phyloP scores from a whole-genome alignment of 495 filamentous ascomycete species.

The Aspergillus affinis region DNA sequence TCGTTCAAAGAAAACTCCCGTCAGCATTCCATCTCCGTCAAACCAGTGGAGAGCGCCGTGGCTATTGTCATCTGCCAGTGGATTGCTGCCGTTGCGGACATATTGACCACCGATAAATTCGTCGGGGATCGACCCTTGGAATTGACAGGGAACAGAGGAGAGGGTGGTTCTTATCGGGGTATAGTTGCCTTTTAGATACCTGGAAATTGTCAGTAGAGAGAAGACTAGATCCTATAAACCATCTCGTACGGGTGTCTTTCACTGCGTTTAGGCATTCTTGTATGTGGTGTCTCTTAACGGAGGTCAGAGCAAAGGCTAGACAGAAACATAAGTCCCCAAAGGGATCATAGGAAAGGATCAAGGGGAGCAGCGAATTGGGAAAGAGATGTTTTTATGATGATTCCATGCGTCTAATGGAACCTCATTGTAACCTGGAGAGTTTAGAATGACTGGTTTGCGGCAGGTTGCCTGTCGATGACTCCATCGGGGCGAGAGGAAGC shows the following conservation, averaged over 20 bases:
- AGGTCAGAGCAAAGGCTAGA: too few species aligned
- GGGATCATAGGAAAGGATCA: too few species aligned
- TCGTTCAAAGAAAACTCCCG: constrained; percentile 57
- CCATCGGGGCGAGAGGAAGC: too few species aligned
- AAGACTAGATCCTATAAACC: not conserved
- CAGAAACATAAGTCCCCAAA: too few species aligned
- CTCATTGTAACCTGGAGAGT: too few species aligned
- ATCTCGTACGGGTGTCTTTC: not conserved
- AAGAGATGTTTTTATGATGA: too few species aligned
- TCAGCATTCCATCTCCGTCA: constrained; percentile 71
- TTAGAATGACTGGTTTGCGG: too few species aligned
- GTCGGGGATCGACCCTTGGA: constrained; percentile 53
- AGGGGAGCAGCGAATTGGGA: too few species aligned
- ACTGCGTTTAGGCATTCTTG: not conserved
- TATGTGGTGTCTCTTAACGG: too few species aligned
- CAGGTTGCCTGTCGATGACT: too few species aligned
- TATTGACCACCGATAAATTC: constrained; percentile 65
- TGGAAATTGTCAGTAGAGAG: constrained; percentile 9
- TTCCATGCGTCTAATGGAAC: too few species aligned
- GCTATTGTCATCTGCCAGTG: constrained; percentile 55
- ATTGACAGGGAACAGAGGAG: constrained; percentile 48
- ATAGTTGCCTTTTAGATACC: constrained; percentile 62
- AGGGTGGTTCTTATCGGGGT: constrained; percentile 55
- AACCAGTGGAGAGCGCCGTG: constrained; percentile 63
- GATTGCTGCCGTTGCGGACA: constrained; percentile 68